A percentile compares a stretch with the other conserved stretches of the same genome.
These are phyloP conservation scores for Theobroma cacao DNA, from an alignment of 345 rosid genomes.

Conservation along the genomic window DNA sequence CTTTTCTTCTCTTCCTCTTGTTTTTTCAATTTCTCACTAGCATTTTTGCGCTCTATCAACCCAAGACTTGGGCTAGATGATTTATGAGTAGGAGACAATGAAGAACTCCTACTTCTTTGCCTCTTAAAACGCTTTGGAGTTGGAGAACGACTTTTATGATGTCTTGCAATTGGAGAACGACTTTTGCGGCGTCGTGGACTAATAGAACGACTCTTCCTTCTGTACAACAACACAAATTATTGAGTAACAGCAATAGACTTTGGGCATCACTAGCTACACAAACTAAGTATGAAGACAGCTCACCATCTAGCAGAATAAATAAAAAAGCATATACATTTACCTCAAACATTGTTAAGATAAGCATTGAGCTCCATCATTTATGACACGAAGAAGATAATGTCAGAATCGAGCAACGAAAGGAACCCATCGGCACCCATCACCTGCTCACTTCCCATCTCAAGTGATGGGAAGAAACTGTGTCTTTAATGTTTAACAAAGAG, in stretches of 20 bases:
- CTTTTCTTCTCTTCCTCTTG: slow-evolving; percentile 93
- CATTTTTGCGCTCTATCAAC: slow-evolving; percentile 60
- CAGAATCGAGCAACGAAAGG: slow-evolving; percentile 77
- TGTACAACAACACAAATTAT: slow-evolving; percentile 44
- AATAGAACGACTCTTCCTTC: slow-evolving; percentile 82
- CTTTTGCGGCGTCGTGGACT: slow-evolving; percentile 66
- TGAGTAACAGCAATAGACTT: slow-evolving; percentile 35
- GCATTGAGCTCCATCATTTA: slow-evolving; percentile 86
- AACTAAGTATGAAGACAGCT: slow-evolving; percentile 31
- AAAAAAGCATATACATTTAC: slow-evolving; percentile 78
- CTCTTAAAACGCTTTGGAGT: slow-evolving; percentile 71
- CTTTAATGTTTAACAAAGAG: slow-evolving; percentile 29
- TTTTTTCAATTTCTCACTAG: slow-evolving; percentile 60
- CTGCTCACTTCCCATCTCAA: slow-evolving; percentile 75
- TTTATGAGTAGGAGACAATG: slow-evolving; percentile 59
- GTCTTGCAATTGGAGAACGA: slow-evolving; percentile 62
- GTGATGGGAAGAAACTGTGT: slow-evolving; percentile 45
- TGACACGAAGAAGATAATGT: slow-evolving; percentile 89
- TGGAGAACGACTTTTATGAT: slow-evolving; percentile 68
- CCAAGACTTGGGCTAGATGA: slow-evolving; percentile 65
- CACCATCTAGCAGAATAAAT: slow-evolving; percentile 36
- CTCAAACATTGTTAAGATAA: slow-evolving; percentile 81
- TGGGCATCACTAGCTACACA: slow-evolving; percentile 25
- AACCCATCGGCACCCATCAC: slow-evolving; percentile 72
- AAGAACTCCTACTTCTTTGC: slow-evolving; percentile 78